These are phyloP conservation scores for Cairneyella variabilis DNA, from an alignment of 495 filamentous ascomycete species.

Conservation along the genomic window DNA sequence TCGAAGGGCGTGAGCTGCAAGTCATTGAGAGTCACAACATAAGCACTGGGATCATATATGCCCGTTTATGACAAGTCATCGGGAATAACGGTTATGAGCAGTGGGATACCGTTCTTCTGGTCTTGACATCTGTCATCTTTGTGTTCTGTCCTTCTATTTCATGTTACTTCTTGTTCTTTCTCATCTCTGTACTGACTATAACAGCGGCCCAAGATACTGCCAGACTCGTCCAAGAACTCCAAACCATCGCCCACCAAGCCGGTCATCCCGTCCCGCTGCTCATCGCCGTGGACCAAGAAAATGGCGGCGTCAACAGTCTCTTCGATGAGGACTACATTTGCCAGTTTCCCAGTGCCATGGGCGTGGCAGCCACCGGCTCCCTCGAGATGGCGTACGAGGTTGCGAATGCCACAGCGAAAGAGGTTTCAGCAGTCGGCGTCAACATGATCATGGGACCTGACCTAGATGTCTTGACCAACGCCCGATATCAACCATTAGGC, in stretches of 20 bases:
- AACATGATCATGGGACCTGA: conserved; percentile 90
- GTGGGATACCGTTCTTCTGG: not conserved
- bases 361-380: conserved; percentile 78
- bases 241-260: conserved; percentile 81
- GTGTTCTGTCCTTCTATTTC: not conserved
- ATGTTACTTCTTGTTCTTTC: not conserved
- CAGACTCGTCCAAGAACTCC: conserved; percentile 74
- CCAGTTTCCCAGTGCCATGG: conserved; percentile 90
- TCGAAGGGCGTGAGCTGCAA: too few species aligned
- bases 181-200: conserved; percentile 12
- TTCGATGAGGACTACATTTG: conserved; percentile 89
- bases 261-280: conserved; percentile 80
- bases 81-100: not conserved
- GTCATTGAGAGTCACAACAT: too few species aligned
- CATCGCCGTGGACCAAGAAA: conserved; percentile 88
- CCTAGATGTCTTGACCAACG: conserved; percentile 86
- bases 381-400: conserved; percentile 74
- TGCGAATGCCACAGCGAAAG: conserved; percentile 81
- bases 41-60: not conserved
- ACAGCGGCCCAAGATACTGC: conserved; percentile 81
- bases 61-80: not conserved
- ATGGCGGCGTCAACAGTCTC: conserved; percentile 90
- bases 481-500: conserved; percentile 79
- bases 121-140: not conserved
- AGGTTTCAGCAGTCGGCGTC: conserved; percentile 80